Percentiles rank a stretch among this genome's conserved stretches.
Conservation (phyloP, 2,329 filamentous ascomycete genomes). For the Aureobasidium sp. region DNA sequence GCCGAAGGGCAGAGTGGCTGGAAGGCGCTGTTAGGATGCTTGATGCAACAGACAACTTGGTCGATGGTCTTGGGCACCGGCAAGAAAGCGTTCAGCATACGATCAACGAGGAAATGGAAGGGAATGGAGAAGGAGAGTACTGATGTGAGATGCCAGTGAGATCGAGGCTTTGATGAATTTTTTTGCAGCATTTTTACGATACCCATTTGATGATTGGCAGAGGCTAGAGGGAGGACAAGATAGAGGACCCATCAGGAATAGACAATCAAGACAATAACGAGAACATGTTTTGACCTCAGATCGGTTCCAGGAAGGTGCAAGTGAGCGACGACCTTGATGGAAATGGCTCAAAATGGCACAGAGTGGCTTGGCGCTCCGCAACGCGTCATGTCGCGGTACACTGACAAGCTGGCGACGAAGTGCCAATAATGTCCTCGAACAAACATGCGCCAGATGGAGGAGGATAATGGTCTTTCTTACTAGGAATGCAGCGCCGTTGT, state of each 20-base stretch:
- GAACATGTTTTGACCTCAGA: not conserved
- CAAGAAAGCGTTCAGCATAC: not conserved
- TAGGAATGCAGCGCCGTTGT: not conserved
- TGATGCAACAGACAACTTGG: constrained; percentile 38
- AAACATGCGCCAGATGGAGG: not conserved
- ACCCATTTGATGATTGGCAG: constrained; percentile 12
- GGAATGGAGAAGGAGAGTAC: not conserved
- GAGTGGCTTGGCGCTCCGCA: constrained; percentile 6
- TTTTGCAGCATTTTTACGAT: constrained; percentile 15
- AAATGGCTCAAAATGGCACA: not conserved
- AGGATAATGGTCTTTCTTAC: not conserved
- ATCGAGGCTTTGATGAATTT: not conserved
- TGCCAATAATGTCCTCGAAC: not conserved
- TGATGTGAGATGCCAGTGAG: not conserved
- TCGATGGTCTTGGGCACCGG: constrained; percentile 40
- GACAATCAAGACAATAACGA: not conserved
- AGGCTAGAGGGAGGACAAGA: not conserved
- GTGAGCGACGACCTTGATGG: not conserved
- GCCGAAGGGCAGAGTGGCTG: constrained; percentile 56
- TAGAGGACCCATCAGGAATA: not conserved
- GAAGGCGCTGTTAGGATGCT: constrained; percentile 40
- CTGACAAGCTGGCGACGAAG: not conserved
- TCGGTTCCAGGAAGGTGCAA: not conserved
- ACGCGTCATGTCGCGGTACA: not conserved
- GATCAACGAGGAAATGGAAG: not conserved